Evolutionary conservation across 768 basidiomycete genomes (phyloP).

Genomic region (Lactarius deliciosus): DNA sequence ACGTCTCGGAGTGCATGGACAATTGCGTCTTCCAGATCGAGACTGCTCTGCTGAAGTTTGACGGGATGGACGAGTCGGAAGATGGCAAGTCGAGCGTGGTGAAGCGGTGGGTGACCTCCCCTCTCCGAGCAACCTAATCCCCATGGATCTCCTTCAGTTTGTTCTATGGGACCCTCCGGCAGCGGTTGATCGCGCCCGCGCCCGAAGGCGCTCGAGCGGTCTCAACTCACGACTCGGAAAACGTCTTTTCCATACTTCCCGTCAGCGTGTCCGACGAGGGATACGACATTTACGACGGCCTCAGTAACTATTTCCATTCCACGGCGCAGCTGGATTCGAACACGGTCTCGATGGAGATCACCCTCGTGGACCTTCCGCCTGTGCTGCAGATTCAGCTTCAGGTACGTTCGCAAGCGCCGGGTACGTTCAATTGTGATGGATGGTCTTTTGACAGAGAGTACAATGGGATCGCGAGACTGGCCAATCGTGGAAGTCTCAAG

Average conservation of each 20-base stretch:
- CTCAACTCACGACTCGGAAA: conserved; percentile 81
- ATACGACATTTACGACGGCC: conserved; percentile 90
- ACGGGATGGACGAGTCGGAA: conserved; percentile 45
- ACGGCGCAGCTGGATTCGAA: conserved; percentile 84
- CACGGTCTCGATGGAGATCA: conserved; percentile 85
- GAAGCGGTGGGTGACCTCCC: conserved; percentile 63
- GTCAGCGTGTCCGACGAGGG: conserved; percentile 90
- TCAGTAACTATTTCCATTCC: conserved; percentile 89
- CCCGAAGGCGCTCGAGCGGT: conserved; percentile 44
- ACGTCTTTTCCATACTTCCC: conserved; percentile 90
- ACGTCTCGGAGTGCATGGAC: conserved; percentile 98
- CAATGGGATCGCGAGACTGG: conserved; percentile 93
- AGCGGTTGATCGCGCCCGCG: conserved; percentile 48
- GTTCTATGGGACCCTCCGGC: conserved; percentile 88
- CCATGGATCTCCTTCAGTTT: conserved; percentile 41
- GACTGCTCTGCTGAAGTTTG: conserved; percentile 80
- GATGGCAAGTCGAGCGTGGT: conserved; percentile 74
- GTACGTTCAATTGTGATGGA: neutral
- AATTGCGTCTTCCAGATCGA: conserved; percentile 99
- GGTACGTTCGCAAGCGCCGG: conserved; percentile 44
- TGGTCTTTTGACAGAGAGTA: conserved; percentile 58
- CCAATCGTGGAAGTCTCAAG: conserved; percentile 94
- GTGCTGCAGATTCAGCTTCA: conserved; percentile 94
- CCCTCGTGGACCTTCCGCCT: conserved; percentile 82
- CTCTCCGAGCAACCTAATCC: neutral